These are phyloP conservation scores for Polyporus tsugae DNA, from an alignment of 1,284 basidiomycete species.

Conservation along the genomic window DNA sequence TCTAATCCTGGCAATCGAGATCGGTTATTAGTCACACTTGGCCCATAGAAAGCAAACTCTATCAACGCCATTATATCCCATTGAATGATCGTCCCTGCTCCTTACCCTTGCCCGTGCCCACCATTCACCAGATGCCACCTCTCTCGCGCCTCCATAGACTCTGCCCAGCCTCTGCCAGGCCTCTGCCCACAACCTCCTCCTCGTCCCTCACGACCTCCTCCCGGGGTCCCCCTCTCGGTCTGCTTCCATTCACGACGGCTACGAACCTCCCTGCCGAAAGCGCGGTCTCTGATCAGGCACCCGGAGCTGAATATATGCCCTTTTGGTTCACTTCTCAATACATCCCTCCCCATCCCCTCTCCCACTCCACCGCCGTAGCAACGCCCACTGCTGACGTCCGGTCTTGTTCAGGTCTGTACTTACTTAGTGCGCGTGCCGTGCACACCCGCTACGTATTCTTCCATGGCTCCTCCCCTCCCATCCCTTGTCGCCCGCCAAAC, in stretches of 20 bases:
- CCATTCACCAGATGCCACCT: background rate
- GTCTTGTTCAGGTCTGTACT: background rate
- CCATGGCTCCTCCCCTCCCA: background rate
- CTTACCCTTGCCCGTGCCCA: background rate
- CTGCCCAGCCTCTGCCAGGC: conserved; percentile 7
- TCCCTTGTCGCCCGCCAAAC: conserved; percentile 10
- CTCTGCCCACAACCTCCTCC: conserved; percentile 14
- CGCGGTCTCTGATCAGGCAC: conserved; percentile 29
- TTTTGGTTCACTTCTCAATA: conserved; percentile 17
- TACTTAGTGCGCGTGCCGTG: conserved; percentile 1
- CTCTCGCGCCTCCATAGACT: conserved; percentile 2
- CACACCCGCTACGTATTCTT: background rate
- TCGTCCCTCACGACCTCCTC: conserved; percentile 14
- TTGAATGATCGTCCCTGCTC: conserved; percentile 32
- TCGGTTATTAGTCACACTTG: conserved; percentile 17
- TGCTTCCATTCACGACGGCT: conserved; percentile 4
- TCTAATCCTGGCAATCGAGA: conserved; percentile 33
- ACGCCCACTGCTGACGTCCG: conserved; percentile 9
- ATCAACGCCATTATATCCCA: conserved; percentile 30
- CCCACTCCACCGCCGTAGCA: conserved; percentile 19
- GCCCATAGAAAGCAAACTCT: conserved; percentile 21
- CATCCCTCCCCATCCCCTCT: conserved; percentile 2
- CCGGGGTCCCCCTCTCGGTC: conserved; percentile 9
- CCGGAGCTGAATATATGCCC: conserved; percentile 16
- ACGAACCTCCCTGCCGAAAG: background rate